These are phyloP conservation scores for Exophiala xenobiotica DNA, from an alignment of 2,329 filamentous ascomycete species.

Conservation along the genomic window DNA sequence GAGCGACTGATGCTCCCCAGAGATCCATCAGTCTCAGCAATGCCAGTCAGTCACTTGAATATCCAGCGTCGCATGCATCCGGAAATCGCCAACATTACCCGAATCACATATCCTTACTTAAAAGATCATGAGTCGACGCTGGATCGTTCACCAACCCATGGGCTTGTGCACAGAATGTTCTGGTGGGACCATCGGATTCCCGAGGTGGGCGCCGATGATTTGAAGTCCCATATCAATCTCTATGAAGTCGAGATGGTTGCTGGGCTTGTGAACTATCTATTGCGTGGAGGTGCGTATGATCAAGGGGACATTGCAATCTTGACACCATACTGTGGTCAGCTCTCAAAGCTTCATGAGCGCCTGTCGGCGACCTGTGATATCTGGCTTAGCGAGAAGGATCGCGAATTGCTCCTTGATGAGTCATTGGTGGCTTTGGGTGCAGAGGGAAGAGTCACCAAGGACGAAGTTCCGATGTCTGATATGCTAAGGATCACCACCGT, in stretches of 20 bases:
- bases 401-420: slow-evolving; percentile 29
- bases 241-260: slow-evolving; percentile 35
- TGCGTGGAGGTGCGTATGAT: slow-evolving; percentile 32
- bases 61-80: slow-evolving; percentile 37
- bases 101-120: slow-evolving; percentile 34
- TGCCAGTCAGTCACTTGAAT: slow-evolving; percentile 30
- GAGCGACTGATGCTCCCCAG: slow-evolving; percentile 51
- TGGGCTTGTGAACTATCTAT: slow-evolving; percentile 32
- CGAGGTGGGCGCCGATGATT: slow-evolving; percentile 26
- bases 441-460: slow-evolving; percentile 20
- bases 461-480: slow-evolving; percentile 28
- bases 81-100: slow-evolving; percentile 32
- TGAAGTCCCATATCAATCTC: slow-evolving; percentile 33
- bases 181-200: slow-evolving; percentile 35
- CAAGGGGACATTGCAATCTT: slow-evolving; percentile 36
- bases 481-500: slow-evolving; percentile 34
- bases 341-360: slow-evolving; percentile 29
- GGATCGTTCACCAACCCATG: slow-evolving; percentile 17
- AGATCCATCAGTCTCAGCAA: slow-evolving; percentile 15
- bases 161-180: slow-evolving; percentile 32
- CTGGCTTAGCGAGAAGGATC: slow-evolving; percentile 34
- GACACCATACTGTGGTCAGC: slow-evolving; percentile 35
- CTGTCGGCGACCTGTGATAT: slow-evolving; percentile 31
- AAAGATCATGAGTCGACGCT: slow-evolving; percentile 24
- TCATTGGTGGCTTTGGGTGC: slow-evolving; percentile 24